Base-by-base conservation (phyloP, 2,329 filamentous ascomycete species). In the Cladosporium sp. region DNA sequence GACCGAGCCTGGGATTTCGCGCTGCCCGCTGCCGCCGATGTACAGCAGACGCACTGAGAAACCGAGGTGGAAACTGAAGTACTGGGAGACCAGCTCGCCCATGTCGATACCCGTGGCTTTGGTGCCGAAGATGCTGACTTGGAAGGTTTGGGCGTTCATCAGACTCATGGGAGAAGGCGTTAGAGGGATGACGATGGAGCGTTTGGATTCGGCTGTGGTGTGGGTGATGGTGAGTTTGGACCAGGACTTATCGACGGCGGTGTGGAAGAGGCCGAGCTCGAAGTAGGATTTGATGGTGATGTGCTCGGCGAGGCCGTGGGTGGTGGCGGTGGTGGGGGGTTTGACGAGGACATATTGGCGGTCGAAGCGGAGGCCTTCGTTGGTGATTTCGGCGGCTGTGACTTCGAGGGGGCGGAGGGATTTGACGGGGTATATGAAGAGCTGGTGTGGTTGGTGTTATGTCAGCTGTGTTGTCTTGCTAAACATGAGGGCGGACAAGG, bases 281-380 rank as follows among this genome's bases (percentile, higher is more conserved):
- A 73, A 76, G 58, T 75, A 73, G 46, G 71, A 74, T 67, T 76
- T 76, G 70, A 76, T 76, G 13, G 74, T 75, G 58, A 76, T 75
- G 64, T 76, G 74, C 63, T 76, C 73, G 10, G 73, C 73, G 13
- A 75, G 68, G 13, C 72, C 72, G 43, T 71, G 67, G 26, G 71
- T 72, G 26, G 71, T 72, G 64, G 69, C 66, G 32, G 67, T 67
- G 26, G 69, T 72, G 11, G 74, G 74, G 5, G 72, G 73, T 65
- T 75, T 75, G 63, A 72, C 74, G 26, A 76, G 68, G 34, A 76
- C 72, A 72, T 76, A 76, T 67, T 76, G 74, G 5, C 74, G 68
- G 57, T 76, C 74, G 64, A 76, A 76, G 11, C 74, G 71, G 13
- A 76, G 67, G 1, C 74, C 74, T 68, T 76, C 74, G 54, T 76